Evolutionary conservation across 2,329 filamentous ascomycete species (phyloP).

Genomic region (Cytospora chrysosperma): DNA sequence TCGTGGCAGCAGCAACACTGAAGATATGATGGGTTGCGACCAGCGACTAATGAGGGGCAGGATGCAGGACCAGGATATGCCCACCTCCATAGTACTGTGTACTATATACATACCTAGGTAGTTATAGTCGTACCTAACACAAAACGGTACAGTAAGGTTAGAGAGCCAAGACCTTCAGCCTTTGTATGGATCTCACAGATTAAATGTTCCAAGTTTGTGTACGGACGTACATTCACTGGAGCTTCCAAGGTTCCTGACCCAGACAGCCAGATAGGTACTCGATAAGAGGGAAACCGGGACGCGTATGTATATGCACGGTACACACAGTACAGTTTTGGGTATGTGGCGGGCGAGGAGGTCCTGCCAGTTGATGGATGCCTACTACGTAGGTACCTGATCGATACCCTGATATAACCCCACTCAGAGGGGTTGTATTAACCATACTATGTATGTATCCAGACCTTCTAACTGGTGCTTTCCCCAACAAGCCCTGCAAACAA

Average conservation of each 20-base stretch:
- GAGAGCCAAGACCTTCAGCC: background rate
- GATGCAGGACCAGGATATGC: no score
- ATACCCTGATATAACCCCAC: background rate
- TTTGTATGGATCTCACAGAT: background rate
- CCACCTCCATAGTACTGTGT: no score
- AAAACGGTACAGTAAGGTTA: background rate
- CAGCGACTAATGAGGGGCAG: background rate
- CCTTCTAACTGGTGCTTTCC: background rate
- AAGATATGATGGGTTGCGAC: background rate
- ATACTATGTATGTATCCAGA: background rate
- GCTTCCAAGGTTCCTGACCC: background rate
- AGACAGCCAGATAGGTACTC: no score
- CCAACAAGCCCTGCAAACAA: background rate
- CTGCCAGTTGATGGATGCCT: background rate
- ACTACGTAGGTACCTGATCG: background rate
- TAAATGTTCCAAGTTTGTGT: no score
- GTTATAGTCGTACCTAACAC: background rate
- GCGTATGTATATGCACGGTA: background rate
- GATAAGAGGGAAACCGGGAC: background rate
- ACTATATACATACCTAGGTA: no score
- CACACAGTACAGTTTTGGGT: background rate
- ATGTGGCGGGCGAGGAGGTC: background rate
- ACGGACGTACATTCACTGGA: no score
- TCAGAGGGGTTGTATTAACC: background rate
- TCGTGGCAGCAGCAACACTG: background rate